Base-by-base conservation (phyloP, 2,329 filamentous ascomycete species). In the Aspergillus jensenii region DNA sequence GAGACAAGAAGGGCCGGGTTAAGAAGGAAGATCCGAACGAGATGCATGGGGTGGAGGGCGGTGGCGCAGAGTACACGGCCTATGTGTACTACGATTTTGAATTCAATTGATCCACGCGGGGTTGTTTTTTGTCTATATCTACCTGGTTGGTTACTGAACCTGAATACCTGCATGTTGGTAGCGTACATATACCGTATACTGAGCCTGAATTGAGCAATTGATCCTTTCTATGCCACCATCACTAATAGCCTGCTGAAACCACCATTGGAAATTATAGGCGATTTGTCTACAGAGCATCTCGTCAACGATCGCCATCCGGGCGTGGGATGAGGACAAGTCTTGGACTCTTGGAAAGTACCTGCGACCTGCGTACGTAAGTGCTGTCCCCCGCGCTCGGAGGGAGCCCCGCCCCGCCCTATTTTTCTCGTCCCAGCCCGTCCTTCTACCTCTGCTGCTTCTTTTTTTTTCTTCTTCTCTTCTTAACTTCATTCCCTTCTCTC, bases 81-180 rank as follows among this genome's bases (percentile, higher is more conserved):
- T 99, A 96, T 77, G 95, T 98, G 71, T 97, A 93, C 81, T 99
- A 98, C 78, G 91, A 96, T 73, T 90, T 98, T 72, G 90, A 95
- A 71, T 87, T 98, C 65, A 76, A 79, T 67, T 84, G 33, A 52
- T 48, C 27, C 35, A 21, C 39, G 12, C 31, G 41, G 43, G 37
- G 7, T 37, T 55, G 40, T 52, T 33, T 52, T 31, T 37, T 54
- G 46, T 55, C 44, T 37, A 39, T 49, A 45, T 49, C 17, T 48
- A 46, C 51, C 46, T 51, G 43, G 19, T 56, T 52, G 59, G 58
- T 59, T 40, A 33, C 35, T 51, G 56, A 40, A 56, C 44, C 35
- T n/a, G 35, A 37, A 37, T 55, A 41, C 27, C 54, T 51, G 35
- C 51, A 55, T 47, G 52, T 47, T 54, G 44, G 44, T 54, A 54